phyloP scores from a whole-genome alignment of 2,329 filamentous ascomycete genomes.

The Aspergillus caelatus region DNA sequence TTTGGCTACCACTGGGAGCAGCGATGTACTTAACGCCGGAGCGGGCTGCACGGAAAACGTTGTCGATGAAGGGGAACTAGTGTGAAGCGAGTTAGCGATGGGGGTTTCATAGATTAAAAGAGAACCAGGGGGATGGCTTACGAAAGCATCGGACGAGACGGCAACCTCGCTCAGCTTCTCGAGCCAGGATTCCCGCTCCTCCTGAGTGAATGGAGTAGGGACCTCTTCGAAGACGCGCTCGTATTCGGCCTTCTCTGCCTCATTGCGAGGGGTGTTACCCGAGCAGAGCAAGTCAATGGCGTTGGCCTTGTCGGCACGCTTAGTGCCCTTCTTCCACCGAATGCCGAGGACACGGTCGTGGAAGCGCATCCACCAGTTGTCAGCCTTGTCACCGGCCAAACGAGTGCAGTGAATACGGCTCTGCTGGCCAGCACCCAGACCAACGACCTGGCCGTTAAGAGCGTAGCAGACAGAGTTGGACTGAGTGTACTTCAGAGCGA shows the following conservation, averaged over 20 bases:
- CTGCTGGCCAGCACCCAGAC: constrained; percentile 94
- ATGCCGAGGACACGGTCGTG: constrained; percentile 83
- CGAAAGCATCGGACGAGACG: constrained; percentile 92
- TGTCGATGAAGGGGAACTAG: constrained; percentile 95
- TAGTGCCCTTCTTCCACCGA: constrained; percentile 97
- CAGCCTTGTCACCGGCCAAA: constrained; percentile 94
- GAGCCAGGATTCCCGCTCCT: constrained; percentile 87
- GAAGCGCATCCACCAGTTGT: constrained; percentile 99
- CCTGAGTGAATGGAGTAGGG: constrained; percentile 75
- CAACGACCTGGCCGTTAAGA: constrained; percentile 87
- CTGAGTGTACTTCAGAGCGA: constrained; percentile 97
- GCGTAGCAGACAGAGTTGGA: constrained; percentile 99
- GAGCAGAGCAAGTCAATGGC: constrained; percentile 94
- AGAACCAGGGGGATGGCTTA: constrained; percentile 53
- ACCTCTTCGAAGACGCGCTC: constrained; percentile 90
- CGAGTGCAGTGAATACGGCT: constrained; percentile 98
- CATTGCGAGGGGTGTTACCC: constrained; percentile 80
- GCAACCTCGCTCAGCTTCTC: constrained; percentile 74
- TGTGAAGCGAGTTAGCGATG: neutral
- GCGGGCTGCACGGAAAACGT: constrained; percentile 86
- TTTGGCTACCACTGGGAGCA: constrained; percentile 76
- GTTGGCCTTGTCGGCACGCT: constrained; percentile 97
- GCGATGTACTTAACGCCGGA: constrained; percentile 96
- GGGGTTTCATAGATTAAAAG: neutral
- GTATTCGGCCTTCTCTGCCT: constrained; percentile 82